Conservation (phyloP, 345 rosid genomes). For the Sisymbrium irio region DNA sequence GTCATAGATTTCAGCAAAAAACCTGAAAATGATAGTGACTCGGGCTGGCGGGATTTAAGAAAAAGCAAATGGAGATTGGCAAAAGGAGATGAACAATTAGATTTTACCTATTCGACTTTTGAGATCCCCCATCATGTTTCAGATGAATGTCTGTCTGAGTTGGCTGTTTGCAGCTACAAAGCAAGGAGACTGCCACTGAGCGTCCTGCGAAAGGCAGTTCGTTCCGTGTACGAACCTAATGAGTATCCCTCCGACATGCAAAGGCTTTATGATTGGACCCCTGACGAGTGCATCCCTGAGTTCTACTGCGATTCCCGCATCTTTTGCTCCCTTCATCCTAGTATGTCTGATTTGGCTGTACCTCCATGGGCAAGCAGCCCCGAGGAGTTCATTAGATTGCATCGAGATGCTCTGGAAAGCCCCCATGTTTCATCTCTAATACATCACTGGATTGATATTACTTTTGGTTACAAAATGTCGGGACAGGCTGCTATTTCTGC, state of each 20-base stretch:
- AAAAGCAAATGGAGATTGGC: slow-evolving; percentile 97
- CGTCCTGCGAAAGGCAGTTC: slow-evolving; percentile 80
- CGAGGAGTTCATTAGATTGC: slow-evolving; percentile 80
- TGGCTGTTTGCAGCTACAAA: slow-evolving; percentile 98
- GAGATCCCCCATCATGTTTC: slow-evolving; percentile 95
- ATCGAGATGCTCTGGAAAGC: slow-evolving; percentile 86
- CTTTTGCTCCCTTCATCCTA: slow-evolving; percentile 67
- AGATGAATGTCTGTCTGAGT: slow-evolving; percentile 96
- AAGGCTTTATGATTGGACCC: slow-evolving; percentile 96
- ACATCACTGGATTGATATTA: slow-evolving; percentile 92
- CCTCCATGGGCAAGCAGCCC: slow-evolving; percentile 82
- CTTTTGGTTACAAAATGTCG: slow-evolving; percentile 89
- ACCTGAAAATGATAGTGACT: slow-evolving; percentile 68
- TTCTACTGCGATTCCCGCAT: slow-evolving; percentile 79
- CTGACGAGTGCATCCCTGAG: slow-evolving; percentile 98
- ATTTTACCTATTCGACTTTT: slow-evolving; percentile 86
- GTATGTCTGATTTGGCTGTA: slow-evolving; percentile 89
- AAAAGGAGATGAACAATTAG: slow-evolving; percentile 96
- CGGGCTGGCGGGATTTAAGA: slow-evolving; percentile 89
- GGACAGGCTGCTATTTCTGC: slow-evolving; percentile 86
- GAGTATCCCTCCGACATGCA: slow-evolving; percentile 96
- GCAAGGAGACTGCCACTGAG: slow-evolving; percentile 93
- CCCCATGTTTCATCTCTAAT: slow-evolving; percentile 63
- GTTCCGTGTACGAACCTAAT: slow-evolving; percentile 93
- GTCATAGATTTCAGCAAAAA: slow-evolving; percentile 83